phyloP scores from a whole-genome alignment of 2,329 filamentous ascomycete genomes.

The Aureobasidium lini region DNA sequence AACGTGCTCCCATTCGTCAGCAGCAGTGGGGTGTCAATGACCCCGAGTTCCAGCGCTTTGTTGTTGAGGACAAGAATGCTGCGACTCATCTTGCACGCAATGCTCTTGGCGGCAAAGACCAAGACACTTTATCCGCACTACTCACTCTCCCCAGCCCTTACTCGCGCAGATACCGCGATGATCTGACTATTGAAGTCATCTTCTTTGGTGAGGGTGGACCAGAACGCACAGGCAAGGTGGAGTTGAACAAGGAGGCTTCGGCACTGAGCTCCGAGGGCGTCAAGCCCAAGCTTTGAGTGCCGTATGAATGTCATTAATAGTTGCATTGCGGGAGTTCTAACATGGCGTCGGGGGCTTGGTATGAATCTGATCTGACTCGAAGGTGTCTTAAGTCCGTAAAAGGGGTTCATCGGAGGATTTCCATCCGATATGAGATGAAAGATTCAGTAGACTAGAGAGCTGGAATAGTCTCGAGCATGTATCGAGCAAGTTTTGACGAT shows the following conservation, averaged over 20 bases:
- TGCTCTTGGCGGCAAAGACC: slow-evolving; percentile 84
- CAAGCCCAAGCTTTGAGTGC: slow-evolving; percentile 19
- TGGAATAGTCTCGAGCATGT: neutral
- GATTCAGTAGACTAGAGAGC: neutral
- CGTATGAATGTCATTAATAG: neutral
- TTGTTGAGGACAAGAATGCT: slow-evolving; percentile 90
- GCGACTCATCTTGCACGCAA: slow-evolving; percentile 94
- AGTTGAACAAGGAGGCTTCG: slow-evolving; percentile 80
- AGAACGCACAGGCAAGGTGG: slow-evolving; percentile 66
- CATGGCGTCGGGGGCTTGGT: neutral
- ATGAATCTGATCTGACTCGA: neutral
- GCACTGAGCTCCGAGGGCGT: slow-evolving; percentile 21
- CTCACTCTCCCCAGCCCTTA: slow-evolving; percentile 88
- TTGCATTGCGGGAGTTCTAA: slow-evolving; percentile 11
- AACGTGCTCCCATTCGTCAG: slow-evolving; percentile 80
- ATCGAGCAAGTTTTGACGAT: neutral
- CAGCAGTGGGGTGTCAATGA: slow-evolving; percentile 82
- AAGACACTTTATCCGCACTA: slow-evolving; percentile 86
- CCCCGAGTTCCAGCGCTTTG: slow-evolving; percentile 70
- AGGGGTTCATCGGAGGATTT: neutral
- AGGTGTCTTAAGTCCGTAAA: neutral
- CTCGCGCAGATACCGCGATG: slow-evolving; percentile 85
- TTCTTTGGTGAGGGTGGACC: slow-evolving; percentile 85
- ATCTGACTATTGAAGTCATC: slow-evolving; percentile 94
- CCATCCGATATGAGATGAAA: neutral